These are phyloP conservation scores for Pyronema domesticum DNA, from an alignment of 495 filamentous ascomycete species.

Conservation along the genomic window DNA sequence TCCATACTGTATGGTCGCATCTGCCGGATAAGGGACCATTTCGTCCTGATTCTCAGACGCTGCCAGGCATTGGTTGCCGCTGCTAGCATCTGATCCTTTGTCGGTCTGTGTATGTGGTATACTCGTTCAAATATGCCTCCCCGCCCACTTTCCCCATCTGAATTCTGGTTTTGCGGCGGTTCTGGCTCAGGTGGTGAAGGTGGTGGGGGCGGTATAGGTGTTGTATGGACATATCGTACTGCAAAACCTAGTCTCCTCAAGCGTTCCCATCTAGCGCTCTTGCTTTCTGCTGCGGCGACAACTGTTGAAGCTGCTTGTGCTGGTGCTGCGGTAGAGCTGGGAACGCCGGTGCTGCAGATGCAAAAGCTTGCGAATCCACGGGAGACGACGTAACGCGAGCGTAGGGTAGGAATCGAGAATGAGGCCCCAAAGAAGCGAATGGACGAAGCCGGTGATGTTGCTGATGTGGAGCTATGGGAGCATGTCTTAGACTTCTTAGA, in stretches of 20 bases:
- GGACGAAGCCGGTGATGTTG: slow-evolving; percentile 8
- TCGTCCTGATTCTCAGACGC: slow-evolving; percentile 78
- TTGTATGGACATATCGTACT: slow-evolving; percentile 12
- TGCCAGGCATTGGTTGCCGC: slow-evolving; percentile 89
- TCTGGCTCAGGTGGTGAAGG: neutral
- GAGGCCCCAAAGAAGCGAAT: slow-evolving; percentile 14
- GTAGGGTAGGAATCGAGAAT: slow-evolving; percentile 5
- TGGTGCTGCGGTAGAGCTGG: slow-evolving; percentile 5
- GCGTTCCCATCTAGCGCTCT: slow-evolving; percentile 6
- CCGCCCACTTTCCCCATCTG: slow-evolving; percentile 3
- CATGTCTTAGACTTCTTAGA: neutral
- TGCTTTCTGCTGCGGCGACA: slow-evolving; percentile 12
- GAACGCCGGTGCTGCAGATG: slow-evolving; percentile 17
- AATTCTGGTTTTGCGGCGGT: neutral
- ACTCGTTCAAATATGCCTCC: slow-evolving; percentile 16
- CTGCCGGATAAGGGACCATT: slow-evolving; percentile 92
- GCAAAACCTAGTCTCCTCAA: slow-evolving; percentile 10
- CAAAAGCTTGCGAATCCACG: slow-evolving; percentile 23
- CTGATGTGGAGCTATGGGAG: neutral
- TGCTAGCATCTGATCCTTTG: slow-evolving; percentile 79
- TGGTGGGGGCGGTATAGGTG: neutral
- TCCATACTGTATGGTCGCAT: slow-evolving; percentile 90
- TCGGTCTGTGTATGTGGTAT: slow-evolving; percentile 48
- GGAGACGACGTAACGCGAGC: slow-evolving; percentile 23
- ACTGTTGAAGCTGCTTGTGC: slow-evolving; percentile 16